Conservation (phyloP, 2,329 filamentous ascomycete species). For the Sclerotinia sclerotiorum region DNA sequence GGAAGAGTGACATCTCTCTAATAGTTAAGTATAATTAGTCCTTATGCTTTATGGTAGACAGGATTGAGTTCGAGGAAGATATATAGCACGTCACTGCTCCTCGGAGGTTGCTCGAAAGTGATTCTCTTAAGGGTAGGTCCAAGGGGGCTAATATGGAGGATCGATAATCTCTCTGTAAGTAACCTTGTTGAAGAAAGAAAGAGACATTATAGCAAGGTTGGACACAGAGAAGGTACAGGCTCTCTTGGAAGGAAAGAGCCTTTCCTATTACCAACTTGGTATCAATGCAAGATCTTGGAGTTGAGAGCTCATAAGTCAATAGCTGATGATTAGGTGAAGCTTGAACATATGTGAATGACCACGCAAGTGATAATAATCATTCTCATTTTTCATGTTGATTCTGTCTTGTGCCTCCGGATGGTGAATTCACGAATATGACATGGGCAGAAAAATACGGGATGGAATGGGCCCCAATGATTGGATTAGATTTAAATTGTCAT, state of each 20-base stretch:
- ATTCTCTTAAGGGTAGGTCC: no score
- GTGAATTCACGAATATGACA: not conserved
- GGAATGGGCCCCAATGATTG: not conserved
- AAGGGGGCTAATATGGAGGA: not conserved
- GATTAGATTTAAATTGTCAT: not conserved
- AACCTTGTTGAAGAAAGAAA: not conserved
- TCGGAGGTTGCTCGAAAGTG: not conserved
- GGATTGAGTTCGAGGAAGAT: not conserved
- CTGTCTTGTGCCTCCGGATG: not conserved
- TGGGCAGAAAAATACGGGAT: not conserved
- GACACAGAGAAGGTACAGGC: no score
- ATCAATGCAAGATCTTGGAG: not conserved
- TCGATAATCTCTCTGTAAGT: not conserved
- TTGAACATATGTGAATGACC: not conserved
- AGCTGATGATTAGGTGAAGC: not conserved
- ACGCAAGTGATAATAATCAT: not conserved
- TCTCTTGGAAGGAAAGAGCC: not conserved
- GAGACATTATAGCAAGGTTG: not conserved
- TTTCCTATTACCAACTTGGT: not conserved
- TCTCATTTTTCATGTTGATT: not conserved
- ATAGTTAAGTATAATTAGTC: not conserved
- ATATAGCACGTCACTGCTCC: not conserved
- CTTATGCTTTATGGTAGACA: not conserved
- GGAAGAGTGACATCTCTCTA: not conserved
- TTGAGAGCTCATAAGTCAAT: not conserved